These are phyloP conservation scores for Tetrahymena malaccensis DNA, from an alignment of 73 alveolate species.

Conservation along the genomic window DNA sequence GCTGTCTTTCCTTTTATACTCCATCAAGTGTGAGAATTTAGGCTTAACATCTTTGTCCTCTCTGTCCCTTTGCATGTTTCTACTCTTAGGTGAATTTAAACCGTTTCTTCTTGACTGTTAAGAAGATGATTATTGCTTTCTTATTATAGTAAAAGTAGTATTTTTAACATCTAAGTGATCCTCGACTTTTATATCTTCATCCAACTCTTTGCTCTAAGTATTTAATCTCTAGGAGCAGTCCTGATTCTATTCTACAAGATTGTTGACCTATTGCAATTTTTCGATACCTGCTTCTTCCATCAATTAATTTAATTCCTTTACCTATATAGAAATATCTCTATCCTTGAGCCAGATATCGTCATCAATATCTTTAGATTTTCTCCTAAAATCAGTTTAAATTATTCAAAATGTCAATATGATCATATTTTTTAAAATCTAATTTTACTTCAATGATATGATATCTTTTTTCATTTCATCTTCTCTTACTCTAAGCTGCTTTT, in stretches of 20 bases:
- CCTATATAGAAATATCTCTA: background rate
- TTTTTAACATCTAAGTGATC: background rate
- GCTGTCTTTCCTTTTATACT: background rate
- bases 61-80: background rate
- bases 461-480: background rate
- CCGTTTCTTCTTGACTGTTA: background rate
- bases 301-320: background rate
- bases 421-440: background rate
- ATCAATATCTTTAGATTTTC: background rate
- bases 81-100: background rate
- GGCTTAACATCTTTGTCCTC: background rate
- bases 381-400: background rate
- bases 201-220: background rate
- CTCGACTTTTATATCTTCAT: background rate
- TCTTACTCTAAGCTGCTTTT: background rate
- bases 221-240: background rate
- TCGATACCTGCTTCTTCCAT: background rate
- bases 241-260: background rate
- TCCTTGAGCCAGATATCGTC: background rate
- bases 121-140: background rate
- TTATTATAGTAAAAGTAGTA: background rate
- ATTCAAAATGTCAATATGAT: background rate
- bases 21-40: background rate
- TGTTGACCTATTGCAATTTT: background rate
- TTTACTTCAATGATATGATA: background rate